A percentile compares a stretch with the other conserved stretches of the same genome.
Conservation (phyloP, 1,139 yeast species). For the Suhomyces bolitotheri region DNA sequence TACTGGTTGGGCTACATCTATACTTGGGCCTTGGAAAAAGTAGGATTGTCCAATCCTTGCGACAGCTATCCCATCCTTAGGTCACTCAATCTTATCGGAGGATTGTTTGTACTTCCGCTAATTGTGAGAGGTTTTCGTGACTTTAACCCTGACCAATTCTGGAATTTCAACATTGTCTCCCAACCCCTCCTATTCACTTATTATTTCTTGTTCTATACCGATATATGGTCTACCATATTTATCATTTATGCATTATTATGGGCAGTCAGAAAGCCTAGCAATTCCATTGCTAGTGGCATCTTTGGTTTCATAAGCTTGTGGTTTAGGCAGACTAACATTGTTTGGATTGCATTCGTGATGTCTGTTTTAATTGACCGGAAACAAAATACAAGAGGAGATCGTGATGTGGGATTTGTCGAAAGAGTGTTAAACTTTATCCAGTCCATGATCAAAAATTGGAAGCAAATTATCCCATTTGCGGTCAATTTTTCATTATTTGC, state of each 20-base stretch:
- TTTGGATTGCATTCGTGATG: constrained; percentile 76
- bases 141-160: constrained; percentile 40
- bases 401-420: constrained; percentile 6
- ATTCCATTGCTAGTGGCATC: constrained; percentile 36
- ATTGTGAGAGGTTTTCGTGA: constrained; percentile 27
- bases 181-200: constrained; percentile 76
- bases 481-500: constrained; percentile 54
- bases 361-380: constrained; percentile 56
- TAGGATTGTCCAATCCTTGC: constrained; percentile 29
- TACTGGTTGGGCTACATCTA: constrained; percentile 63
- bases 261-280: constrained; percentile 28
- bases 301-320: constrained; percentile 60
- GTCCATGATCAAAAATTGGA: constrained; percentile 27
- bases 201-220: constrained; percentile 83
- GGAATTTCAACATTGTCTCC: constrained; percentile 50
- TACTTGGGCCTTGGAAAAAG: constrained; percentile 30
- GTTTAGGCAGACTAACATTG: constrained; percentile 87
- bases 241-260: constrained; percentile 44
- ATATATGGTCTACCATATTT: constrained; percentile 83
- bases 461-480: constrained; percentile 49
- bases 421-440: constrained; percentile 21
- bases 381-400: background rate
- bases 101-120: constrained; percentile 53
- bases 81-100: constrained; percentile 64
- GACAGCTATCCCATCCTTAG: constrained; percentile 50